phyloP scores from a whole-genome alignment of 306 rosid species.

The Cyclanthera cordifolia region DNA sequence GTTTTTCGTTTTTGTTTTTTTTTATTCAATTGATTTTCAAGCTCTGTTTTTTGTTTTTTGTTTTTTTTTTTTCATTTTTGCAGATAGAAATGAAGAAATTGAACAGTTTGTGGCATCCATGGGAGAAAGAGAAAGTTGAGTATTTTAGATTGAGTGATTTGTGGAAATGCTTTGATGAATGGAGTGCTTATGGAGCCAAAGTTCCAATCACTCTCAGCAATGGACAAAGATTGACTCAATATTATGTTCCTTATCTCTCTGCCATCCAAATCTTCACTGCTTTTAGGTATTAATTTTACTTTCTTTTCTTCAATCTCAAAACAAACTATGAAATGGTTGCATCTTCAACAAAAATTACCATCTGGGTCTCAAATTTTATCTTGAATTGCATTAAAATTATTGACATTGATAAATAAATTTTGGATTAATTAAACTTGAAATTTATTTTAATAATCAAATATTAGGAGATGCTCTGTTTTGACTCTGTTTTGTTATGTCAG shows the following conservation, averaged over 20 bases:
- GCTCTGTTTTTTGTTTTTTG: not conserved
- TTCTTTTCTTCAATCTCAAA: not conserved
- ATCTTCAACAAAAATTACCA: not conserved
- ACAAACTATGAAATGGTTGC: not conserved
- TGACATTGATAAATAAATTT: no score
- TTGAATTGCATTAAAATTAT: no score
- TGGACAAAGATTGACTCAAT: constrained; percentile 79
- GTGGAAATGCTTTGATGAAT: constrained; percentile 76
- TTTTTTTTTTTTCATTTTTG: not conserved
- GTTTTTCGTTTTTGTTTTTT: not conserved
- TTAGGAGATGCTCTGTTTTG: not conserved
- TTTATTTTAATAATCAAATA: no score
- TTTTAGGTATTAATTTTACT: constrained; percentile 36
- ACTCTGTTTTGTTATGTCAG: constrained; percentile 30
- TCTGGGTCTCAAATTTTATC: no score
- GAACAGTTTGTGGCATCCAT: constrained; percentile 78
- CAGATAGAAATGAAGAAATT: constrained; percentile 72
- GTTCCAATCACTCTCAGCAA: constrained; percentile 52
- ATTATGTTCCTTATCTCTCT: constrained; percentile 93
- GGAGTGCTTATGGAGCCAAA: constrained; percentile 96
- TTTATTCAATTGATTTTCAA: not conserved
- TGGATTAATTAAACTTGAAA: no score
- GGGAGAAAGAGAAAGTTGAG: constrained; percentile 79
- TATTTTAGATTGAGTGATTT: constrained; percentile 69
- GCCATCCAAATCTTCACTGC: constrained; percentile 77